Evolutionary conservation across 495 filamentous ascomycete species (phyloP).

Genomic region (Penicillium daleae): DNA sequence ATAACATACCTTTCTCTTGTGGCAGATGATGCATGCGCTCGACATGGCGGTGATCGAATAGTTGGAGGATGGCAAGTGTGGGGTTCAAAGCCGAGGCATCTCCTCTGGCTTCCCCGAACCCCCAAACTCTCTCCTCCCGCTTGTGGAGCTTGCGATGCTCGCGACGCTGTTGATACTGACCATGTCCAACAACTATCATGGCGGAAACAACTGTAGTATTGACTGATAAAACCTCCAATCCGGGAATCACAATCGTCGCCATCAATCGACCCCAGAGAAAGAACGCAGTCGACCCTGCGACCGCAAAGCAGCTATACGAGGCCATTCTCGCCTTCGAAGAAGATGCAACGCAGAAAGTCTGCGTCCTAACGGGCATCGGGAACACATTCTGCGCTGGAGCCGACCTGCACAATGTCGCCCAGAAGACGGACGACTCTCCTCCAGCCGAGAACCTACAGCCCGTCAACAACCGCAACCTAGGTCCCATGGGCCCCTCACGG

Average conservation of each 20-base stretch:
- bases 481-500: conserved; percentile 51
- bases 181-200: conserved; percentile 16
- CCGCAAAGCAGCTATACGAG: conserved; percentile 43
- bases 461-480: conserved; percentile 35
- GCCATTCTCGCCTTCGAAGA: conserved; percentile 48
- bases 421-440: conserved; percentile 9
- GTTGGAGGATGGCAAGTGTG: conserved; percentile 24
- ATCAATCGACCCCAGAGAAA: conserved; percentile 46
- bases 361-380: conserved; percentile 41
- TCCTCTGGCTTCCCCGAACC: conserved; percentile 6
- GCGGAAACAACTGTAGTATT: conserved; percentile 8
- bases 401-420: conserved; percentile 46
- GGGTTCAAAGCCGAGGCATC: conserved; percentile 25
- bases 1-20: conserved; percentile 32
- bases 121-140: conserved; percentile 7
- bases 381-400: conserved; percentile 51
- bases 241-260: conserved; percentile 48
- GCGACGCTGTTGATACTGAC: neutral
- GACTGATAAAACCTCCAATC: conserved; percentile 20
- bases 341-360: conserved; percentile 49
- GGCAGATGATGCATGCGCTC: conserved; percentile 36
- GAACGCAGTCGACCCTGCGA: conserved; percentile 45
- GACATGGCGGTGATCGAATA: conserved; percentile 26
- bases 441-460: conserved; percentile 23
- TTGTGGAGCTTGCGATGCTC: neutral